These are phyloP conservation scores for Phalaenopsis hybrid DNA, from an alignment of 116 monocot genomes.

Conservation along the genomic window DNA sequence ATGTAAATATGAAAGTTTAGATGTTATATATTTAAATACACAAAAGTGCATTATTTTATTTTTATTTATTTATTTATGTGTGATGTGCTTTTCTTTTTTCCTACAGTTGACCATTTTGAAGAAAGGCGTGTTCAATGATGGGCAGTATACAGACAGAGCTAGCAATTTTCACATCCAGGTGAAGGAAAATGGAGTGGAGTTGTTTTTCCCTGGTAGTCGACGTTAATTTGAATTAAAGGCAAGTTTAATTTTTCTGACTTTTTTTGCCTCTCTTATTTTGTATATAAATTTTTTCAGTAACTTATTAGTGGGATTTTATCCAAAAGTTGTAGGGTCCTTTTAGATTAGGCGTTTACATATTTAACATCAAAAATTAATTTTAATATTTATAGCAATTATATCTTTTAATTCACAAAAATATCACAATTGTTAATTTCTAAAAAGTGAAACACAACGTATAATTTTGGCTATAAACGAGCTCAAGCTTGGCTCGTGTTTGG, in stretches of 20 bases:
- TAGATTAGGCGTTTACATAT: too few species aligned
- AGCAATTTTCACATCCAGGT: constrained; percentile 55
- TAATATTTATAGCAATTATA: too few species aligned
- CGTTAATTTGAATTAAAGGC: not conserved
- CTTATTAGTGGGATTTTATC: not conserved
- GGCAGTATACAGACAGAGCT: constrained; percentile 11
- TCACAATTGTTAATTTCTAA: too few species aligned
- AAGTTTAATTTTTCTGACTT: not conserved
- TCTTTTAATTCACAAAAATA: too few species aligned
- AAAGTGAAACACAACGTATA: too few species aligned
- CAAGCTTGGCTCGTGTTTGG: too few species aligned
- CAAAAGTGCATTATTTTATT: not conserved
- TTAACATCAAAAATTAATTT: too few species aligned
- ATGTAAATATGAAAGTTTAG: too few species aligned
- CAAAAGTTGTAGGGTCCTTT: not conserved
- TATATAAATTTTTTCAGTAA: not conserved
- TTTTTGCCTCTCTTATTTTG: not conserved
- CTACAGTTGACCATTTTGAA: constrained; percentile 60
- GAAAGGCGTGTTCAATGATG: constrained; percentile 15
- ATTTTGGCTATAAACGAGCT: too few species aligned
- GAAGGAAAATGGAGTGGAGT: constrained; percentile 40
- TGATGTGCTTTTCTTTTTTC: not conserved
- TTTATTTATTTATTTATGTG: too few species aligned
- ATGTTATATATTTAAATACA: not conserved
- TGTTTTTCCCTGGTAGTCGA: constrained; percentile 56